These are phyloP conservation scores for Grigorovia jiainica DNA, from an alignment of 805 yeast genomes.

Conservation along the genomic window DNA sequence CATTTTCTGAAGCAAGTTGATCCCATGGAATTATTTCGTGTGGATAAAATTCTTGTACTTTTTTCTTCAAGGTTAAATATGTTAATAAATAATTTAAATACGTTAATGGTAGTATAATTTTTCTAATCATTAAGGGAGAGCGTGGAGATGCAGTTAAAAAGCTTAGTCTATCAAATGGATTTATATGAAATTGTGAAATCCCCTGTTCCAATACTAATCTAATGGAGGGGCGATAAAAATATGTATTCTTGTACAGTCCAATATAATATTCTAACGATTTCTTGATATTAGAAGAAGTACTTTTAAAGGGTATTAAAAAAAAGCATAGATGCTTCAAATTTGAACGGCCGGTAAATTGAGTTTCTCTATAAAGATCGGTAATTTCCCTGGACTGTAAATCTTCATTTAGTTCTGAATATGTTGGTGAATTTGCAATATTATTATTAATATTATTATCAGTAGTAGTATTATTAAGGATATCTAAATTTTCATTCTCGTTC, in stretches of 20 bases:
- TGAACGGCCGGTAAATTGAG: conserved; percentile 9
- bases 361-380: conserved; percentile 4
- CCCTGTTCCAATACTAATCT: conserved; percentile 11
- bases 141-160: conserved; percentile 74
- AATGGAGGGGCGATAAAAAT: conserved; percentile 17
- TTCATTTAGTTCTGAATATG: background rate
- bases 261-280: conserved; percentile 1
- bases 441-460: background rate
- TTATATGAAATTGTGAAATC: conserved; percentile 18
- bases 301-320: conserved; percentile 15
- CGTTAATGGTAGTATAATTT: conserved; percentile 25
- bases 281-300: background rate
- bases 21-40: conserved; percentile 16
- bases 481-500: background rate
- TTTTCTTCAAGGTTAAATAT: conserved; percentile 10
- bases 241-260: background rate
- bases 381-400: conserved; percentile 2
- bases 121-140: conserved; percentile 81
- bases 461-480: background rate
- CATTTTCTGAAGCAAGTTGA: conserved; percentile 9
- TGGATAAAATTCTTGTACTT: conserved; percentile 5
- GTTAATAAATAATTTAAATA: conserved; percentile 15
- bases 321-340: conserved; percentile 14
- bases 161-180: conserved; percentile 22
- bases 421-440: background rate